Percentiles rank a stretch among this genome's conserved stretches.
Evolutionary conservation across 164 flowering plant species (phyloP).

Genomic region (Stephania cephalantha): DNA sequence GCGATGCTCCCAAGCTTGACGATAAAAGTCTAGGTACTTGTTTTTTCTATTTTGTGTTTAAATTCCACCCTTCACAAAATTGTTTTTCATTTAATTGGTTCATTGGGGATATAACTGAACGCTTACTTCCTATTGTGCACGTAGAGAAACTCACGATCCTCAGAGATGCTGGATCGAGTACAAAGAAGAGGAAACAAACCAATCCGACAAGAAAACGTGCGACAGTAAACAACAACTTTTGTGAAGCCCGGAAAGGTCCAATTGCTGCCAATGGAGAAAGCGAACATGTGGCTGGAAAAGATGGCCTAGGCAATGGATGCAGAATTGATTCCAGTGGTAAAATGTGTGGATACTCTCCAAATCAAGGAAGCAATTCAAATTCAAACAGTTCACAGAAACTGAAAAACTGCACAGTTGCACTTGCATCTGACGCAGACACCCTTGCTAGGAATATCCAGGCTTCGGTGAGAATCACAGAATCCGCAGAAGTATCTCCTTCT

Average conservation of each 20-base stretch:
- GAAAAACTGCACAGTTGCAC: background rate
- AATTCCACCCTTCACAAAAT: background rate
- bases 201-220: background rate
- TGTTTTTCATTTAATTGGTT: background rate
- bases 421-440: slow-evolving; percentile 5
- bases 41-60: background rate
- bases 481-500: slow-evolving; percentile 22
- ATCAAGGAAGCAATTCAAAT: background rate
- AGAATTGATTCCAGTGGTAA: slow-evolving; percentile 23
- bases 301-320: slow-evolving; percentile 25
- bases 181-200: background rate
- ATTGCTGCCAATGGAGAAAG: slow-evolving; percentile 25
- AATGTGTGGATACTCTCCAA: background rate
- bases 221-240: slow-evolving; percentile 16
- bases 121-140: background rate
- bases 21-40: slow-evolving; percentile 47
- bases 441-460: slow-evolving; percentile 16
- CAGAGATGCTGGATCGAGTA: slow-evolving; percentile 20
- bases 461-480: slow-evolving; percentile 25
- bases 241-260: slow-evolving; percentile 9
- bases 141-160: background rate
- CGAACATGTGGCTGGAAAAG: slow-evolving; percentile 39
- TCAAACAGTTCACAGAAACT: background rate
- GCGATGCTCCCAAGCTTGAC: slow-evolving; percentile 47
- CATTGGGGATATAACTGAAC: slow-evolving; percentile 6